Conservation (phyloP, 2,329 filamentous ascomycete genomes). For the Cercospora beticola region DNA sequence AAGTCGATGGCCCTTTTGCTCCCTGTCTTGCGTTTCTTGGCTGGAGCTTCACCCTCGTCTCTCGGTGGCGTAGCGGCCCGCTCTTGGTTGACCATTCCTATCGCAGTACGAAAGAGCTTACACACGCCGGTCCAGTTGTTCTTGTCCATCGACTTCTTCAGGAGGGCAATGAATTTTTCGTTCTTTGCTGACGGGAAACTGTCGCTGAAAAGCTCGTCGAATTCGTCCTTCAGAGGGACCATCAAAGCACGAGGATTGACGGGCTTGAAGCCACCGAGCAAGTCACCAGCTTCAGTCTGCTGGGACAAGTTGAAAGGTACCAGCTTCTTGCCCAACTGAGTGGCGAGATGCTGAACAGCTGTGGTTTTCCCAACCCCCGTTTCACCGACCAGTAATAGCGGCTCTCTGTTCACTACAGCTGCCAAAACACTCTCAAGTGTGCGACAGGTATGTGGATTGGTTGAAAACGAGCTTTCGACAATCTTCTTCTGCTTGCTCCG, state of each 20-base stretch:
- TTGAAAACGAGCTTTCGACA: slow-evolving; percentile 70
- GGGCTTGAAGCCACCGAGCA: slow-evolving; percentile 94
- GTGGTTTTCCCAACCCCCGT: slow-evolving; percentile 99
- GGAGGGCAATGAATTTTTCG: slow-evolving; percentile 76
- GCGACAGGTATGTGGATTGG: slow-evolving; percentile 78
- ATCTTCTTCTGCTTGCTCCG: slow-evolving; percentile 19
- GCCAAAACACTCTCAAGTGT: slow-evolving; percentile 86
- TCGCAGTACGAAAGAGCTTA: slow-evolving; percentile 83
- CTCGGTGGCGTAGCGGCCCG: slow-evolving; percentile 50
- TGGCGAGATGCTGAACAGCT: slow-evolving; percentile 87
- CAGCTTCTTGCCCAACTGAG: slow-evolving; percentile 78
- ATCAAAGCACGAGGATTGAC: slow-evolving; percentile 86
- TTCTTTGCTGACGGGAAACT: slow-evolving; percentile 91
- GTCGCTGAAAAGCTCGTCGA: slow-evolving; percentile 81
- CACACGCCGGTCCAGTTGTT: slow-evolving; percentile 85
- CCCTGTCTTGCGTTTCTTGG: slow-evolving; percentile 70
- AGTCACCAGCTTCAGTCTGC: slow-evolving; percentile 94
- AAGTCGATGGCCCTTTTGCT: slow-evolving; percentile 46
- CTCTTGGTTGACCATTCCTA: slow-evolving; percentile 74
- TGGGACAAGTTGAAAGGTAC: slow-evolving; percentile 95
- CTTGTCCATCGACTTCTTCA: slow-evolving; percentile 75
- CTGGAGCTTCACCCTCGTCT: slow-evolving; percentile 55
- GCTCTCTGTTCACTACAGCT: slow-evolving; percentile 79
- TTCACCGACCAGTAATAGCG: slow-evolving; percentile 92
- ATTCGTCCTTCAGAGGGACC: slow-evolving; percentile 88